Evolutionary conservation across 1,139 yeast species (phyloP), one percentile per base, ranked within the genome.

Genomic region (Saccharomyces pastorianus): DNA sequence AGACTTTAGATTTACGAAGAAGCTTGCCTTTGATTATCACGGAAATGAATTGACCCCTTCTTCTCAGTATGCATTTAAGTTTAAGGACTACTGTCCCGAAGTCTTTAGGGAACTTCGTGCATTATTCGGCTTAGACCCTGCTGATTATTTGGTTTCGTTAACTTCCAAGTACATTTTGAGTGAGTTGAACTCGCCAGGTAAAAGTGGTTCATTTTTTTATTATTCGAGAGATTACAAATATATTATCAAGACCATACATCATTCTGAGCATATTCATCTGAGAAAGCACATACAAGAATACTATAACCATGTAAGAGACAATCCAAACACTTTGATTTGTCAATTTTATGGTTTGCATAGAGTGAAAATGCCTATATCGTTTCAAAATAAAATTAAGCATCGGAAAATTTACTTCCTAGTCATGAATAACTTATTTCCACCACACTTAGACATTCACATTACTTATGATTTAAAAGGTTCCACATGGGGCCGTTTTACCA

Each of bases 381-480:
- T 68, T 48, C 64, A 66, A 58, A 65, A 64, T 53, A 71, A 71
- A 41, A 64, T 73, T 17, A 82, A 81, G 47, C 78, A 78, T 55
- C 81, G 95, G 57, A 91, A 89, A 68, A 89, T 93, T 47, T 96
- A 95, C 71, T 93, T 95, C 63, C 78, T 95, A 54, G 97, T 95
- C 48, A 95, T 95, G 99, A 95, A 95, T 73, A 95, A 95, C 67
- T 76, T 95, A 53, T 93, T 95, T 71, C 99, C 99, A 0, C 96
- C 98, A 6, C 91, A 89, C 66, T 78, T 93, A 55, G 95, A 88
- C 60, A 85, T 93, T 57, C 96, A 90, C 67, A 73, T 81, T 50
- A 88, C 93, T 46, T 95, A 82, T 70, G 99, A 95, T 67, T 77
- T 95, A 64, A 95, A 95, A 69, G 99, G 99, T 0, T 89, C 97